Percentiles rank a stretch among this genome's conserved stretches.
These are phyloP conservation scores for Saccharomyces hybrid DNA, from an alignment of 1,139 yeast genomes.

Conservation along the genomic window DNA sequence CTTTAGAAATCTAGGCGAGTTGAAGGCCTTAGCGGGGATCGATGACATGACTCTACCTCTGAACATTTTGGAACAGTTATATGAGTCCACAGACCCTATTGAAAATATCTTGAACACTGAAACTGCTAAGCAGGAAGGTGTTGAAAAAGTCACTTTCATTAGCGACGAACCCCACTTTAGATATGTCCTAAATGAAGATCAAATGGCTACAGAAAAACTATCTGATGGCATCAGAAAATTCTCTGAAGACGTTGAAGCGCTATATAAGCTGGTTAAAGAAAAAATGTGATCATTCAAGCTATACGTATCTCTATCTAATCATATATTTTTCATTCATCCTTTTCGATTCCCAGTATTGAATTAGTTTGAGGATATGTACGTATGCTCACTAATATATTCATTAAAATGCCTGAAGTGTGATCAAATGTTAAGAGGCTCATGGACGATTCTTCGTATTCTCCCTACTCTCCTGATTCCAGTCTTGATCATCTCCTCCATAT, in stretches of 20 bases:
- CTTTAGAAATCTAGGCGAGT: conserved; percentile 94
- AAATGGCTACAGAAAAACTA: conserved; percentile 96
- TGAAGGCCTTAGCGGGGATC: conserved; percentile 93
- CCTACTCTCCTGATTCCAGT: background rate
- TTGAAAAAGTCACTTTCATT: conserved; percentile 68
- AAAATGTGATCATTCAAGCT: conserved; percentile 42
- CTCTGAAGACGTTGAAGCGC: conserved; percentile 84
- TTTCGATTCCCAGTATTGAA: background rate
- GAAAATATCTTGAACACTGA: conserved; percentile 69
- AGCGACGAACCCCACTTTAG: conserved; percentile 87
- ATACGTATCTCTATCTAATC: background rate
- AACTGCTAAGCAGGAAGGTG: conserved; percentile 43
- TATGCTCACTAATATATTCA: background rate
- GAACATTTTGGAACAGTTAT: conserved; percentile 77
- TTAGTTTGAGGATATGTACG: background rate
- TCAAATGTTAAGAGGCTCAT: conserved; percentile 3
- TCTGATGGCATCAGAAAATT: conserved; percentile 96
- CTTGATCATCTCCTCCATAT: background rate
- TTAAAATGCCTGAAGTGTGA: background rate
- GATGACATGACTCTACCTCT: conserved; percentile 95
- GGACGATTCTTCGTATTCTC: conserved; percentile 2
- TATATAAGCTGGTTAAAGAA: conserved; percentile 65
- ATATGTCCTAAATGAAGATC: conserved; percentile 85
- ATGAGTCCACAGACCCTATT: conserved; percentile 65
- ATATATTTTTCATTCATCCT: background rate